Percentiles rank a stretch among this genome's conserved stretches.
Evolutionary conservation across 1,284 basidiomycete species (phyloP).

Genomic region (Puccinia horiana): DNA sequence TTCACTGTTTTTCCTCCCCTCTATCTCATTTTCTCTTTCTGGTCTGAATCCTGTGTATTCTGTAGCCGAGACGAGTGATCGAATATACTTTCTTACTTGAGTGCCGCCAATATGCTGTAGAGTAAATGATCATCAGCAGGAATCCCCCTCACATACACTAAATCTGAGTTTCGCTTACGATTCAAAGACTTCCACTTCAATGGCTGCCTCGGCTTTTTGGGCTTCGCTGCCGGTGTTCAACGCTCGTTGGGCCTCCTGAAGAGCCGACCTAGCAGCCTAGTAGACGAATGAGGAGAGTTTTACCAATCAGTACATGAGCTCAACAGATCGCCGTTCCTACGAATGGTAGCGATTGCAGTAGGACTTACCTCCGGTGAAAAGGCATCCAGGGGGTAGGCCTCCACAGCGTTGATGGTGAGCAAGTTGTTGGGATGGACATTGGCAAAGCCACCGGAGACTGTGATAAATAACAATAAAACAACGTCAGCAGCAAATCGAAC

Average conservation of each 20-base stretch:
- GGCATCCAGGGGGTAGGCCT: constrained; percentile 87
- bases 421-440: constrained; percentile 97
- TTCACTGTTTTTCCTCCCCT: not conserved
- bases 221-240: constrained; percentile 79
- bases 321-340: not conserved
- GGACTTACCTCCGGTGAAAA: constrained; percentile 77
- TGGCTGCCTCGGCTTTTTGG: constrained; percentile 71
- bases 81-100: constrained; percentile 8
- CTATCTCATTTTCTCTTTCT: not conserved
- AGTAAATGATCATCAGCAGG: too few species aligned
- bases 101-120: constrained; percentile 32
- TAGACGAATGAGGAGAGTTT: constrained; percentile 39
- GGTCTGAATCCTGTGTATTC: not conserved
- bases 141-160: too few species aligned
- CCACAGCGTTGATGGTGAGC: constrained; percentile 93
- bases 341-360: constrained; percentile 42
- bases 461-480: constrained; percentile 22
- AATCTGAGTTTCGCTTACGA: constrained; percentile 17
- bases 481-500: not conserved
- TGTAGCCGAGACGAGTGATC: not conserved
- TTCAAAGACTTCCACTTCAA: constrained; percentile 48
- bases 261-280: constrained; percentile 85
- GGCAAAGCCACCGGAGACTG: constrained; percentile 95
- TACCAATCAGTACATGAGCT: not conserved
- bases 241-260: constrained; percentile 84